A percentile compares a stretch with the other conserved stretches of the same genome.
Evolutionary conservation across 257 asterid species (phyloP).

Genomic region (Solanum lignicaule): DNA sequence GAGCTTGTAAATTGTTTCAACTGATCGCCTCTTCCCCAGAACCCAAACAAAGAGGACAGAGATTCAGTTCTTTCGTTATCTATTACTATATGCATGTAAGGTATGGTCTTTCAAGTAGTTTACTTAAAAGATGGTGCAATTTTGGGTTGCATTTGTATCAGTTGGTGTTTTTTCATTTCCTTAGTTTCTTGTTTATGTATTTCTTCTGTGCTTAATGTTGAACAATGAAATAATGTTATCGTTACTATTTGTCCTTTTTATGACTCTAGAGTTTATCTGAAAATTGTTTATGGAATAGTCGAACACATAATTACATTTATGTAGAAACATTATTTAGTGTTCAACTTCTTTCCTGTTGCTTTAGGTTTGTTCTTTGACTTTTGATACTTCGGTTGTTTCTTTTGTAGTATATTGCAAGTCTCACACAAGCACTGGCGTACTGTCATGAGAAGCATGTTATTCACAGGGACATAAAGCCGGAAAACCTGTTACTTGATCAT

Average conservation of each 20-base stretch:
- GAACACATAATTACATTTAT: neutral
- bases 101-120: neutral
- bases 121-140: neutral
- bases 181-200: neutral
- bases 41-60: neutral
- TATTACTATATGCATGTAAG: neutral
- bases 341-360: neutral
- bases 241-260: neutral
- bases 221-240: neutral
- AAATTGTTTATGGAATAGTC: neutral
- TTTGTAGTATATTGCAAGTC: constrained; percentile 67
- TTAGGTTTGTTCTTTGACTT: neutral
- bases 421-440: constrained; percentile 73
- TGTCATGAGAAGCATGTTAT: constrained; percentile 91
- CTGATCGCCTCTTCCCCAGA: neutral
- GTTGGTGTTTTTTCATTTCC: neutral
- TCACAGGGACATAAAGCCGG: constrained; percentile 99
- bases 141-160: neutral
- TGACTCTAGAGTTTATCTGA: neutral
- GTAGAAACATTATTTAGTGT: neutral
- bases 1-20: neutral
- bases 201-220: neutral
- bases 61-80: neutral
- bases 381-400: constrained; percentile 3
- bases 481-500: constrained; percentile 87